Evolutionary conservation across 495 filamentous ascomycete genomes (phyloP).

Genomic region (Bathelium albidoporum): DNA sequence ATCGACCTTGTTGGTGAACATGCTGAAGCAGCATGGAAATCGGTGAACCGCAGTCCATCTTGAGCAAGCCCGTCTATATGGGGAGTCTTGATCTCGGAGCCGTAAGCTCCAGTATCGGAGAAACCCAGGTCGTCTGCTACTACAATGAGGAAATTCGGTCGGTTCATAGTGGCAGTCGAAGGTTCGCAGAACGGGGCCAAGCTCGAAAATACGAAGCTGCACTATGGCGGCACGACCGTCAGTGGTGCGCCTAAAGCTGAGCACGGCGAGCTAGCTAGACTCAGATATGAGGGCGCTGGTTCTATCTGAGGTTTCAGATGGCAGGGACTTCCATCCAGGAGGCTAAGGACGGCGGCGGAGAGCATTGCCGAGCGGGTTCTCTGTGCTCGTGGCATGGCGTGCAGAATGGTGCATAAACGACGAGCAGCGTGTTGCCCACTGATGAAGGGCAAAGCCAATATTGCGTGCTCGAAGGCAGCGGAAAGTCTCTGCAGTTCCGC

Average conservation of each 20-base stretch:
- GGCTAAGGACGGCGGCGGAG: no score
- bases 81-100: slow-evolving; percentile 29
- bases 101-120: slow-evolving; percentile 23
- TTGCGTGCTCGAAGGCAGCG: background rate
- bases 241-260: background rate
- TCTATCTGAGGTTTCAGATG: background rate
- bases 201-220: background rate
- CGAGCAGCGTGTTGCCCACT: background rate
- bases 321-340: no score
- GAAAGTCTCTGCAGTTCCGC: background rate
- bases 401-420: background rate
- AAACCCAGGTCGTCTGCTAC: slow-evolving; percentile 33
- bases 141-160: slow-evolving; percentile 29
- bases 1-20: slow-evolving; percentile 32
- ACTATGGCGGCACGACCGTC: background rate
- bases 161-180: background rate
- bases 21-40: slow-evolving; percentile 28
- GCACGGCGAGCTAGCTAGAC: background rate
- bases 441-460: background rate
- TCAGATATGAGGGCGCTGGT: background rate
- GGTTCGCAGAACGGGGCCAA: background rate
- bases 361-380: background rate
- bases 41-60: slow-evolving; percentile 24
- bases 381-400: background rate
- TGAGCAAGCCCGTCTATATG: slow-evolving; percentile 24